Conservation (phyloP, 805 yeast species). For the Sugiyamaella boreocaroliniensis region DNA sequence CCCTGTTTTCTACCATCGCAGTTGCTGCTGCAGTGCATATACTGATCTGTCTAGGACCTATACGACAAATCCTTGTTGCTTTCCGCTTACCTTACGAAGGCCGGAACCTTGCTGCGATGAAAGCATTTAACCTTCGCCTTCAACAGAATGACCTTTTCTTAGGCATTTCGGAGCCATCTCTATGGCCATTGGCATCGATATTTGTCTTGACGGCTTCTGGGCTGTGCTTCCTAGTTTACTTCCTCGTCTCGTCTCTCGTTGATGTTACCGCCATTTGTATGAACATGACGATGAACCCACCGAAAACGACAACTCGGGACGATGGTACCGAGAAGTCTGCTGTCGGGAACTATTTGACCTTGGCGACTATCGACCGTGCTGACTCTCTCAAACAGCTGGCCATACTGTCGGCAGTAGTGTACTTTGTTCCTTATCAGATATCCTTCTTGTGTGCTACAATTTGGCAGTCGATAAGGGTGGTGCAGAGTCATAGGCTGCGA, state of each 20-base stretch:
- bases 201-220: slow-evolving; percentile 44
- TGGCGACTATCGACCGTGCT: not conserved
- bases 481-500: not conserved
- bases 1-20: slow-evolving; percentile 24
- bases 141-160: slow-evolving; percentile 50
- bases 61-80: slow-evolving; percentile 16
- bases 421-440: slow-evolving; percentile 11
- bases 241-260: not conserved
- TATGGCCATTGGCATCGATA: slow-evolving; percentile 56
- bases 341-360: not conserved
- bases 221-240: slow-evolving; percentile 3
- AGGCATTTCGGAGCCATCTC: slow-evolving; percentile 53
- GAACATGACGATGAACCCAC: not conserved
- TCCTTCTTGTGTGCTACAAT: slow-evolving; percentile 8
- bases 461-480: slow-evolving; percentile 2
- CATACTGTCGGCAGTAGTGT: slow-evolving; percentile 1
- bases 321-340: not conserved
- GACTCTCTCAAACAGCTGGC: not conserved
- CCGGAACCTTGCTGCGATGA: slow-evolving; percentile 20
- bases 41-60: slow-evolving; percentile 26
- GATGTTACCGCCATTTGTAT: not conserved
- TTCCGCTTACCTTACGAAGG: slow-evolving; percentile 27
- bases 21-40: slow-evolving; percentile 21
- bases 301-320: not conserved
- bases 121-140: slow-evolving; percentile 9